Conservation (phyloP, 805 yeast species). For the Yueomyces sinensis region DNA sequence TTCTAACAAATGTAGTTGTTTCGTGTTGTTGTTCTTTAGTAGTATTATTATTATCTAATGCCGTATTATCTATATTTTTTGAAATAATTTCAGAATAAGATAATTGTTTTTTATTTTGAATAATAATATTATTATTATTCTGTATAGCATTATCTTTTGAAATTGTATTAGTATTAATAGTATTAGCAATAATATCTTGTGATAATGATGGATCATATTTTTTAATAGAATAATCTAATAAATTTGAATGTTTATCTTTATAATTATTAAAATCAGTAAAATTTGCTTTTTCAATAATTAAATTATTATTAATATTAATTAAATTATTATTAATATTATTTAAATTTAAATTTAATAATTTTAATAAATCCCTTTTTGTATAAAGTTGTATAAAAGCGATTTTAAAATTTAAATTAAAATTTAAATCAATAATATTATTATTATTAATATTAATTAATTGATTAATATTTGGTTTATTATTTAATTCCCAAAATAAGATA, state of each 20-base stretch:
- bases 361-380: conserved; percentile 27
- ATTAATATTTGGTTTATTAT: conserved; percentile 50
- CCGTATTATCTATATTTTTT: background rate
- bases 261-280: conserved; percentile 28
- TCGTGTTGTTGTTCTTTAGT: no score
- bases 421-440: conserved; percentile 40
- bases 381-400: conserved; percentile 34
- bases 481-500: conserved; percentile 49
- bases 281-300: conserved; percentile 25
- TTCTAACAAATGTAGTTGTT: no score
- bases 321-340: no score
- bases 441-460: conserved; percentile 34
- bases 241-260: conserved; percentile 18
- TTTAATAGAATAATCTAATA: conserved; percentile 14
- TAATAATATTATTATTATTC: no score
- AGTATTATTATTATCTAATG: background rate
- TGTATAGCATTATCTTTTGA: no score
- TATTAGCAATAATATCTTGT: conserved; percentile 61
- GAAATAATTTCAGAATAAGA: conserved; percentile 1
- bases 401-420: conserved; percentile 39
- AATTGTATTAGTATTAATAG: no score
- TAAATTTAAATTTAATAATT: conserved; percentile 26
- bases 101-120: conserved; percentile 51
- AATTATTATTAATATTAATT: no score
- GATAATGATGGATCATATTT: conserved; percentile 6